Base-by-base conservation (phyloP, 2,329 filamentous ascomycete species). In the Penicillium sp. region DNA sequence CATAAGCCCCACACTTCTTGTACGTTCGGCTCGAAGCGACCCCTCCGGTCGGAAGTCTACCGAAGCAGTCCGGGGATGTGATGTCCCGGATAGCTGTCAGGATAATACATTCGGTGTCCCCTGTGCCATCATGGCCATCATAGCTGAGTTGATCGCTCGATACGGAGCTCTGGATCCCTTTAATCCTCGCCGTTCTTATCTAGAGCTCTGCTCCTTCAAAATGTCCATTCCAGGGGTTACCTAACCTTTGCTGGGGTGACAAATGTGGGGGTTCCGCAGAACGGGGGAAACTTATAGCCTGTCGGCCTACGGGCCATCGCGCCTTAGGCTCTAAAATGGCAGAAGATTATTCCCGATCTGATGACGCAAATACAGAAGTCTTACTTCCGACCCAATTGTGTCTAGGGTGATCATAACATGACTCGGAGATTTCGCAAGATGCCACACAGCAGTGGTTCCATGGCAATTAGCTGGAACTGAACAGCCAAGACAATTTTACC, bases 11-110 rank as follows among this genome's bases (percentile, higher is more conserved):
- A 49, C 44, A 46, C 24, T 34, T 52, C 29, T 41, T 31, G 29
- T 26, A 31, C 31, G 36, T 42, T 52, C 56, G 57, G 57, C 45
- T 60, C 48, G 47, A 47, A 52, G 45, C 46, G 46, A 56, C 28
- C n/a, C 39, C 21, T 42, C 50, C 45, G 43, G 38, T 50, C 52
- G 47, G 43, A 45, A 49, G 47, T 33, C 31, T 53, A 24, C 53
- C 34, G 51, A 53, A 53, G 31, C 15, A 42, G 33, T 16, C 33
- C 7, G 33, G 33, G 33, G 33, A 36, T 16, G 15, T 2, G 13
- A 15, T 33, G 31, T 13, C 31, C 12, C 4, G 12, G 1, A 15
- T 4, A 33, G 9, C 12, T 33, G 12, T 29, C 7, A 10, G 28
- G 7, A 9, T 1, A 33, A n/a, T n/a, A 15, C 8, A 36, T 16